Conservation (phyloP, 2,329 filamentous ascomycete genomes). For the Penicillium sp. region DNA sequence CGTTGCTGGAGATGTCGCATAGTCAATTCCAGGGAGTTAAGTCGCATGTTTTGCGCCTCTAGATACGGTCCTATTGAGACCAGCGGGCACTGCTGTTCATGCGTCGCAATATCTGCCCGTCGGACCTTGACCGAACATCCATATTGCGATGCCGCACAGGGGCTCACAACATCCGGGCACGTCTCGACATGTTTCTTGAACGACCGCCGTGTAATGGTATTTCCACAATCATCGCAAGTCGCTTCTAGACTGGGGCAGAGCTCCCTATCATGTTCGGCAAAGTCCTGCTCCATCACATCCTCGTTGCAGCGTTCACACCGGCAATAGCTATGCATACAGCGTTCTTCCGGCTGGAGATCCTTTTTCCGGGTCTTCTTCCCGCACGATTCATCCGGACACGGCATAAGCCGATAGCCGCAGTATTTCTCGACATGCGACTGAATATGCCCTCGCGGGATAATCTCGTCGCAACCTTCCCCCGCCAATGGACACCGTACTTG, state of each 20-base stretch:
- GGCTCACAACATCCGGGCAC: conserved; percentile 45
- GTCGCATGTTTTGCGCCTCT: conserved; percentile 50
- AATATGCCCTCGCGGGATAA: conserved; percentile 62
- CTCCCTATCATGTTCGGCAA: conserved; percentile 53
- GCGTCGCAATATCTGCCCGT: conserved; percentile 47
- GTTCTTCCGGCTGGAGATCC: conserved; percentile 55
- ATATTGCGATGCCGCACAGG: conserved; percentile 49
- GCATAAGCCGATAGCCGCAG: conserved; percentile 61
- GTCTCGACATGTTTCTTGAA: conserved; percentile 45
- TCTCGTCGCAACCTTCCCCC: conserved; percentile 60
- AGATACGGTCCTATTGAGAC: conserved; percentile 55
- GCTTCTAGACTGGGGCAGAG: conserved; percentile 46
- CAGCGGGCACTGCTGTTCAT: conserved; percentile 58
- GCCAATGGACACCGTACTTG: conserved; percentile 64
- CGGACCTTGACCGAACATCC: conserved; percentile 51
- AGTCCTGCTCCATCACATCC: conserved; percentile 60
- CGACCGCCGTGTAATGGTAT: conserved; percentile 40
- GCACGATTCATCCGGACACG: conserved; percentile 59
- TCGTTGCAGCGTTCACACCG: conserved; percentile 61
- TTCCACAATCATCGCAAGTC: conserved; percentile 47
- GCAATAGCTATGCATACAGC: conserved; percentile 61
- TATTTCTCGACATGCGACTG: conserved; percentile 66
- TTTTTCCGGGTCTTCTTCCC: conserved; percentile 60
- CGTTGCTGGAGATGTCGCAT: conserved; percentile 53
- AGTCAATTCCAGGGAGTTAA: conserved; percentile 53